phyloP scores from a whole-genome alignment of 768 basidiomycete genomes.

The Pulveroboletus sp. region DNA sequence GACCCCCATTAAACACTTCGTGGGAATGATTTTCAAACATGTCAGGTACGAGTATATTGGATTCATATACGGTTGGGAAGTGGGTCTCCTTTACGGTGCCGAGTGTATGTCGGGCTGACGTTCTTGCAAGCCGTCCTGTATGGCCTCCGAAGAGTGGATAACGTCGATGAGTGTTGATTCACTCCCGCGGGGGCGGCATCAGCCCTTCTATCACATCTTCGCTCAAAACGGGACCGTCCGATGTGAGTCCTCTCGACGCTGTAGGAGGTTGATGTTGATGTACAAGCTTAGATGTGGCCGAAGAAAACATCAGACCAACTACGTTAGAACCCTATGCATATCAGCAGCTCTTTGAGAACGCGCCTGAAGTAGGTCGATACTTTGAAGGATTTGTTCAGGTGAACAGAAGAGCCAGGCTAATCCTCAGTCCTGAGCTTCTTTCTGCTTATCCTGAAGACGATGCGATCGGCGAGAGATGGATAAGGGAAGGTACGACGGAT shows the following conservation, averaged over 20 bases:
- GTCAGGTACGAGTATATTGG: constrained; percentile 38
- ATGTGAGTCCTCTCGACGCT: constrained; percentile 30
- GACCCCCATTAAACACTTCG: constrained; percentile 38
- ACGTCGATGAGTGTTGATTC: constrained; percentile 39
- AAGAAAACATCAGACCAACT: constrained; percentile 32
- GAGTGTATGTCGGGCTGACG: not conserved
- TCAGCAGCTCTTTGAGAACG: constrained; percentile 22
- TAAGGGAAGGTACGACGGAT: constrained; percentile 17
- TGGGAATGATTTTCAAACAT: constrained; percentile 48
- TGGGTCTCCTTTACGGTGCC: constrained; percentile 14
- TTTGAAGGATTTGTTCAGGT: constrained; percentile 33
- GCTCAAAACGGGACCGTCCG: constrained; percentile 33
- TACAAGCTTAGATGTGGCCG: constrained; percentile 32
- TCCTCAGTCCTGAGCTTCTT: constrained; percentile 41
- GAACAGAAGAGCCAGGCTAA: constrained; percentile 34
- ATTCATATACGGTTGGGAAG: constrained; percentile 50
- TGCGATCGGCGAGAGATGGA: constrained; percentile 34
- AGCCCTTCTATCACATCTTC: constrained; percentile 47
- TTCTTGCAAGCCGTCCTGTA: constrained; percentile 32
- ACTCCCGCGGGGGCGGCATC: constrained; percentile 39
- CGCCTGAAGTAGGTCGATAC: constrained; percentile 32
- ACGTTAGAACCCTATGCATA: constrained; percentile 16
- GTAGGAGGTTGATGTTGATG: not conserved
- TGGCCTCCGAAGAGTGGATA: constrained; percentile 42
- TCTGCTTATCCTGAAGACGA: constrained; percentile 48